Base-by-base conservation (phyloP, 257 asterid species). In the Jasminum sambac region DNA sequence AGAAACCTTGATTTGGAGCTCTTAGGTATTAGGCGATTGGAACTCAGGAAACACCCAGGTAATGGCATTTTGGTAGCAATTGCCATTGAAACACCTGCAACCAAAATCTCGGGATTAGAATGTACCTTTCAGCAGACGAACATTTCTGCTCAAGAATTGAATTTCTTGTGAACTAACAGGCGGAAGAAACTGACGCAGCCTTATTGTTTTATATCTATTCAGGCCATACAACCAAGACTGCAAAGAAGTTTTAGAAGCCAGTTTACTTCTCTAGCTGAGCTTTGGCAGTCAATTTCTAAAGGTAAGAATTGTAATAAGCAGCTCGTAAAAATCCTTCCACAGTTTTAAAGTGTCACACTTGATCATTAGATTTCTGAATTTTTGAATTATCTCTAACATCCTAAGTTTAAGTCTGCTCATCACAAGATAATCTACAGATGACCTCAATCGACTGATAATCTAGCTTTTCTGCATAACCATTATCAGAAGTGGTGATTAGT, bases 61-160 rank as follows among this genome's bases (percentile, higher is more conserved):
- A 79, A 70, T 80, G 75, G 75, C 71, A 62, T 40, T 37, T 48
- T 63, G 59, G 71, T 77, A 44, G 79, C 70, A 70, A 72, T 72
- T 63, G 62, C 70, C 75, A 74, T 77, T 36, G 68, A 63, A 61
- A 19, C 34, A 74, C 63, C 74, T 66, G 78, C 80, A 75, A 68
- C 5, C 64, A 66, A 57, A 72, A 48, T 46, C 25, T 26, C 16
- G 8, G 34, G 10, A 55, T 55, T 55, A 21, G 36, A 19, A 19
- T 55, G 62, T 19, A 55, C 62, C 34, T 21, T 55, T 9, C 7
- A 21, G 14, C 34, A 21, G 7, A 23, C 62, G 14, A 55, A 50
- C 14, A 30, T 2, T 55, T 55, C 62, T 23, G 62, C 62, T 55
- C 14, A 23, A 21, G 62, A 55, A 21, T 55, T 21, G 62, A 55